Evolutionary conservation across 371 early-diverging fungal genomes (phyloP), one percentile per base, ranked within the genome.

Genomic region (Coemansia sp.): DNA sequence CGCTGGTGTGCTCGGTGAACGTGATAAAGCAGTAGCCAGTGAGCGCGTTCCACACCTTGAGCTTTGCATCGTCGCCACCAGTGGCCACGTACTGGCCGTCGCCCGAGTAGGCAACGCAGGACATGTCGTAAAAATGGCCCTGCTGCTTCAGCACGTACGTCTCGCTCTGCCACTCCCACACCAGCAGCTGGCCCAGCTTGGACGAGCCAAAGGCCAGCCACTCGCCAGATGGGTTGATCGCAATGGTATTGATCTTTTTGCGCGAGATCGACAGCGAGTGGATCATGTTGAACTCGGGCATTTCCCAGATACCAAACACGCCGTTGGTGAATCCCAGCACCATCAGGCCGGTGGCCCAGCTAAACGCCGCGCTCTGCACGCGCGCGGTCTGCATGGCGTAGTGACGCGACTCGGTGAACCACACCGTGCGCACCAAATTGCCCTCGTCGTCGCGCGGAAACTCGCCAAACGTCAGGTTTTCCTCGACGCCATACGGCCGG

Each of bases 91-190:
- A 88, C 77, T 97, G 95, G n/a, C 97, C 94, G 68, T 97, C 97
- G 8, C 88, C 79, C 5, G 95, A 92, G 77, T 95, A 98, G 0
- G 92, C 83, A 0, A 97, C 72, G 36, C 88, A 83, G 69, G 86
- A 90, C 89, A 96, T 94, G 64, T 93, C 93, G 81, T 94, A 92
- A 55, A 87, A 89, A 63, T 99, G 99, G 9, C 98, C 98, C 79
- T 99, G 99, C 74, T 99, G 98, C 78, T 97, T 97, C 46, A 99
- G 80, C 12, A 98, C 91, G 69, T 97, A 98, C 0, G 96, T 90
- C 74, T 99, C 99, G 39, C 96, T 95, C 79, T 95, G 93, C 99
- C 99, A 99, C 75, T 99, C 99, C 99, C 99, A 99, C 2, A 99
- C 98, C 46, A 97, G 81, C 36, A 99, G 88, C 79, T 99, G 98